Conservation (phyloP, 2,329 filamentous ascomycete genomes). For the Aspergillus spinulosporus region DNA sequence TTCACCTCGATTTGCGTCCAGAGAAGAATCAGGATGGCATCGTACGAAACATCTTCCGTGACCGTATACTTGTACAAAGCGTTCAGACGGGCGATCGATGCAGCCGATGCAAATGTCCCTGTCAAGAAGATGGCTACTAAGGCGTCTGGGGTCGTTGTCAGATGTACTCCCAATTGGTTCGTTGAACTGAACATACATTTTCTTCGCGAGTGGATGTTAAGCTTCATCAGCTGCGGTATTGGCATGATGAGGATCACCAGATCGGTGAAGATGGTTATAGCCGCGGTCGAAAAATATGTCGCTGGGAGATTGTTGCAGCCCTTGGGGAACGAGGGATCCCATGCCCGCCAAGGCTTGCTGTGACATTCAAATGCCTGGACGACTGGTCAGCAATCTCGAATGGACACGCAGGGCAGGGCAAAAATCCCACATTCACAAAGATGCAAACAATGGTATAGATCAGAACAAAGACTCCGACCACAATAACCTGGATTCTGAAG, state of each 20-base stretch:
- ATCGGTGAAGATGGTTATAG: constrained; percentile 17
- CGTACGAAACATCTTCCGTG: constrained; percentile 16
- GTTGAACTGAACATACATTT: constrained; percentile 8
- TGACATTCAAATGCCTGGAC: constrained; percentile 19
- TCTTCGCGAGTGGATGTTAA: constrained; percentile 12
- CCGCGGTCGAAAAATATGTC: constrained; percentile 14
- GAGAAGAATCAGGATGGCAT: constrained; percentile 10
- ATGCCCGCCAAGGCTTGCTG: constrained; percentile 20
- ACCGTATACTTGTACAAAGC: constrained; percentile 19
- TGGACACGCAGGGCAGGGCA: too few species aligned
- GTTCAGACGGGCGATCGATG: constrained; percentile 19
- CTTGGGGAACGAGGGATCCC: constrained; percentile 13
- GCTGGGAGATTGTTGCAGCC: constrained; percentile 15
- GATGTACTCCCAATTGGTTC: neutral
- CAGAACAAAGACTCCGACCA: constrained; percentile 16
- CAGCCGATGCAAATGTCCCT: constrained; percentile 17
- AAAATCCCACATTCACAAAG: constrained; percentile 11
- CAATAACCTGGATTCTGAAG: constrained; percentile 33
- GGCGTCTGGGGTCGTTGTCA: constrained; percentile 5
- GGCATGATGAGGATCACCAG: constrained; percentile 16
- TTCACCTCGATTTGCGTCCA: constrained; percentile 20
- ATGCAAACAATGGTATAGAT: constrained; percentile 13
- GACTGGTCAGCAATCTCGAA: too few species aligned
- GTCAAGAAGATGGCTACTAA: constrained; percentile 16
- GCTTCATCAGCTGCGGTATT: constrained; percentile 10